Evolutionary conservation across 1,284 basidiomycete genomes (phyloP).

Genomic region (Lentinula novae-zelandiae): DNA sequence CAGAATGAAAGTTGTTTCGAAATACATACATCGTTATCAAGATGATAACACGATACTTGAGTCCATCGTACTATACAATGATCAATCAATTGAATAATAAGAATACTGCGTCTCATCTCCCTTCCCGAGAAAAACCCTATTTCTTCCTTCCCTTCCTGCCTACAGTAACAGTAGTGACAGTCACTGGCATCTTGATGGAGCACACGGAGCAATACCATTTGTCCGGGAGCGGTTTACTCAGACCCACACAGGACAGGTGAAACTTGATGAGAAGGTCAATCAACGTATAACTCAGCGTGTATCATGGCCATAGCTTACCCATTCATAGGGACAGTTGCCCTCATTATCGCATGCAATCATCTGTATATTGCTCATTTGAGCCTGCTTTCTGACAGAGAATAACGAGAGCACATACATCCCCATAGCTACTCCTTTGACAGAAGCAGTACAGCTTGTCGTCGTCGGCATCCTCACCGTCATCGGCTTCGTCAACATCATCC

Average conservation of each 20-base stretch:
- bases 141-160: constrained; percentile 22
- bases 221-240: constrained; percentile 40
- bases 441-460: constrained; percentile 44
- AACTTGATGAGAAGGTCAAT: constrained; percentile 26
- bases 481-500: constrained; percentile 16
- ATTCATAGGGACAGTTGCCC: constrained; percentile 42
- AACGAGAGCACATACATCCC: constrained; percentile 31
- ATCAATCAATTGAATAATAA: too few species aligned
- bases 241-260: constrained; percentile 40
- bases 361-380: constrained; percentile 21
- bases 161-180: constrained; percentile 14
- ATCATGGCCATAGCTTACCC: constrained; percentile 28
- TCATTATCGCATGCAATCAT: constrained; percentile 50
- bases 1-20: too few species aligned
- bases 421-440: constrained; percentile 46
- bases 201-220: constrained; percentile 45
- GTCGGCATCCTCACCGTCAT: constrained; percentile 23
- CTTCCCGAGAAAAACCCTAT: not conserved
- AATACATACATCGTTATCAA: too few species aligned
- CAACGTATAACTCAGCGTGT: not conserved
- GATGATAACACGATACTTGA: too few species aligned
- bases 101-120: too few species aligned
- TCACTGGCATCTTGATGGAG: constrained; percentile 20
- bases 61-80: too few species aligned
- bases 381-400: not conserved